Evolutionary conservation across 805 yeast species (phyloP), one percentile per base, ranked within the genome.

Genomic region (Metschnikowia koreensis): DNA sequence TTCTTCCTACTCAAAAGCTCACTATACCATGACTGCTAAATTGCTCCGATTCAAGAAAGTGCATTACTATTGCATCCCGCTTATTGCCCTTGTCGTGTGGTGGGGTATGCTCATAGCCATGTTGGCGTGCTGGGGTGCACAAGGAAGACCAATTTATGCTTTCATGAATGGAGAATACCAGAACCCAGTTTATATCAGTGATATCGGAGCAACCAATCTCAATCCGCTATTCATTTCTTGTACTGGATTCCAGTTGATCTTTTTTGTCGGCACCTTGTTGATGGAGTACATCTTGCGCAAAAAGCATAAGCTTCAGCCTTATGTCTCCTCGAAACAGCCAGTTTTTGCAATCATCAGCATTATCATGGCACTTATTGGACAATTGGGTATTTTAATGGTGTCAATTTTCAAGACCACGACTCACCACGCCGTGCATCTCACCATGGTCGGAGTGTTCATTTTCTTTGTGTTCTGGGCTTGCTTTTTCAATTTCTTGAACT

Each of bases 71-170:
- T 59, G 81, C 33, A 70, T 91, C 37, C 97, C 97, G 3, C 68
- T 90, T 41, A 61, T 83, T 2, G 80, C 89, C 1, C 70, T 82
- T 47, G 67, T 83, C 1, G 85, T 83, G 13, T 92, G 97, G 97
- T 87, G 91, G 83, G 96, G 88, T 3, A 89, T 90, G 97, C 79
- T 92, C 10, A 83, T 86, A 5, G 89, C 96, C 6, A 72, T 93
- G 80, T 64, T 92, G 57, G 66, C 78, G 1, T 80, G 84, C 58
- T 92, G 97, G 97, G 81, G 87, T 2, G 78, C 74, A 3, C 89
- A 89, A 63, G 97, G 97, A 1, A 80, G 80, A 43, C 96, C 96
- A 0, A 73, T 79, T 11, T 87, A 88, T 63, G 65, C 73, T 50
- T 83, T 83, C 57, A 79, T 82, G 76, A 69, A 70, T 36, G 55